A percentile compares a stretch with the other conserved stretches of the same genome.
These are phyloP conservation scores for Phytopythium sindhum DNA, from an alignment of 352 stramenopile species.

Conservation along the genomic window DNA sequence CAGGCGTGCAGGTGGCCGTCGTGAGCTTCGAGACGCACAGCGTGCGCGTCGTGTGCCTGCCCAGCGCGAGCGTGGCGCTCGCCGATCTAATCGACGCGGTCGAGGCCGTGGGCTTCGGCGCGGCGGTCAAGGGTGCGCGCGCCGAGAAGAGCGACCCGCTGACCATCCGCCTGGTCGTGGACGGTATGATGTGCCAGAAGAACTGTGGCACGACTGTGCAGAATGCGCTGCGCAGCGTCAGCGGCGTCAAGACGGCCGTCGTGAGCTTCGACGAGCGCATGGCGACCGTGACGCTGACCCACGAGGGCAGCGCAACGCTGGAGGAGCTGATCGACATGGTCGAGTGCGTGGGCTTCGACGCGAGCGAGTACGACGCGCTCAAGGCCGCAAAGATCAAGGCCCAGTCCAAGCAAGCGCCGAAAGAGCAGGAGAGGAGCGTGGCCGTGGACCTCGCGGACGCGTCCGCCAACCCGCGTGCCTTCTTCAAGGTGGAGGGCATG, in stretches of 20 bases:
- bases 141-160: slow-evolving; percentile 20
- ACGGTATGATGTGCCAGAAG: slow-evolving; percentile 95
- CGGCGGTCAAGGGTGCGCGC: slow-evolving; percentile 28
- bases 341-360: slow-evolving; percentile 69
- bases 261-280: slow-evolving; percentile 76
- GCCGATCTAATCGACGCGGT: slow-evolving; percentile 72
- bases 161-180: slow-evolving; percentile 67
- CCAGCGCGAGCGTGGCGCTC: slow-evolving; percentile 30
- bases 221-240: slow-evolving; percentile 77
- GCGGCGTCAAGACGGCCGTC: slow-evolving; percentile 61
- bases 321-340: slow-evolving; percentile 75
- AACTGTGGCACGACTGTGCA: slow-evolving; percentile 92
- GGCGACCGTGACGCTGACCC: slow-evolving; percentile 49
- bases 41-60: slow-evolving; percentile 47
- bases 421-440: slow-evolving; percentile 15
- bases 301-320: slow-evolving; percentile 41
- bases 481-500: slow-evolving; percentile 85
- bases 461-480: slow-evolving; percentile 50
- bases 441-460: slow-evolving; percentile 30
- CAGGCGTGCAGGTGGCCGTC: slow-evolving; percentile 61
- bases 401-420: slow-evolving; percentile 31
- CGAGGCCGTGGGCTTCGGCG: slow-evolving; percentile 76
- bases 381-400: slow-evolving; percentile 53
- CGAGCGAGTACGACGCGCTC: slow-evolving; percentile 49
- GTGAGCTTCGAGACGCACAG: slow-evolving; percentile 67